Percentiles rank a stretch among this genome's conserved stretches.
Evolutionary conservation across 305 asterid genomes (phyloP).

Genomic region (Salvia sclarea): DNA sequence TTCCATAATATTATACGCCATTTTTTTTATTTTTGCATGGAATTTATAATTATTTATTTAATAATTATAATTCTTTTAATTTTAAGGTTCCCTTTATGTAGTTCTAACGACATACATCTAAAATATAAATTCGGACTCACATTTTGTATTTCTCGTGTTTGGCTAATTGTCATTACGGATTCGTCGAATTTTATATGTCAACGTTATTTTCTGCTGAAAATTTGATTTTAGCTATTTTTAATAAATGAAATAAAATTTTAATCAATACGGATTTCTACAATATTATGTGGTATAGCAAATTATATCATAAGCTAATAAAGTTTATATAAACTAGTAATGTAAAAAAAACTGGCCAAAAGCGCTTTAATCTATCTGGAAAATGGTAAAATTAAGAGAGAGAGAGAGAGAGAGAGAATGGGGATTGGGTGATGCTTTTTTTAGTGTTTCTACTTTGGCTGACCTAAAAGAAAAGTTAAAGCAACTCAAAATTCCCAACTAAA

Average conservation of each 20-base stretch:
- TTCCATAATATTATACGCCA: background rate
- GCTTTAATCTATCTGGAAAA: too few relatives aligned
- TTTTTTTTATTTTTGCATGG: background rate
- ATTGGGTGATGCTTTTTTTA: background rate
- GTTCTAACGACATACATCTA: background rate
- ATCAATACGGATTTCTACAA: background rate
- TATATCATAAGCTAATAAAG: too few relatives aligned
- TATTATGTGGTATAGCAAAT: too few relatives aligned
- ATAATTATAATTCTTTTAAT: too few relatives aligned
- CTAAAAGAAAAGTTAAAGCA: background rate
- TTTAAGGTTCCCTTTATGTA: too few relatives aligned
- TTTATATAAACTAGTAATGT: background rate
- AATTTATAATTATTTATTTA: too few relatives aligned
- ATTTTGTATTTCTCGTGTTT: background rate
- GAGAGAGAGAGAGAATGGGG: background rate
- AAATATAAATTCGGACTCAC: background rate
- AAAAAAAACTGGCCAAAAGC: too few relatives aligned
- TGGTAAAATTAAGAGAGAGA: background rate
- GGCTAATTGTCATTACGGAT: background rate
- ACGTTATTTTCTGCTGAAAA: background rate
- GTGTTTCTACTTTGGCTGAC: background rate
- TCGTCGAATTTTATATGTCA: background rate
- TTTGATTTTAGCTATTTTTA: background rate
- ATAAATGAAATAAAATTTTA: background rate
- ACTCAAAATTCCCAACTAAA: background rate